Evolutionary conservation across 1,284 basidiomycete species (phyloP), one percentile per base, ranked within the genome.

Genomic region (Megacollybia platyphylla): DNA sequence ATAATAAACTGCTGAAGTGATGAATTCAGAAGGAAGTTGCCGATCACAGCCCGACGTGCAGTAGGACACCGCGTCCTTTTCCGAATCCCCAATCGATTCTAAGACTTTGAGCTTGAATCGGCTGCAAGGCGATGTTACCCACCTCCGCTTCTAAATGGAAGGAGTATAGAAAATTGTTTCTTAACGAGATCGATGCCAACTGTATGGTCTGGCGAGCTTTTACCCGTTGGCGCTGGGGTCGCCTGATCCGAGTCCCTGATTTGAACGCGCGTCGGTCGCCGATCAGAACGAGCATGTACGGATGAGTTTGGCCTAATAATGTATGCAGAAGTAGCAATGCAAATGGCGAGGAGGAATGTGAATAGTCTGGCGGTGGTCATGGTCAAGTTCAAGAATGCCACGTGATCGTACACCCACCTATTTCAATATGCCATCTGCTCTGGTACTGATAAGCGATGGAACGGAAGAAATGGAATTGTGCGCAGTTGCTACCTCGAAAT

Each of bases 401-500:
- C 31, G 31, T 13, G 36, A 11, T 37, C 36, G n/a, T 10, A 15
- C 9, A 45, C 30, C 15, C 15, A 15, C 15, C 15, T 15, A 15
- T 15, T 15, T 15, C 30, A 57, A 42, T n/a, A 73, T 72, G 67
- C 60, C 69, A 26, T 73, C 74, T 28, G 84, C 81, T 17, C 62
- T 87, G 20, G 70, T 91, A 42, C 65, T 91, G 17, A 73, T 91
- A n/a, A 83, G 88, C n/a, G 73, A 91, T 54, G 89, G 88, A 6
- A 88, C 87, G 0, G 88, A 92, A 54, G 87, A 90, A 60, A 88
- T 88, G 76, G 88, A 92, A 61, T 87, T 87, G 85, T 85, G 55
- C 50, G 72, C 57, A 27, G 30, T 41, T 39, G 18, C n/a, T 15
- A 41, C 31, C 13, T 17, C 37, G 29, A 18, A 35, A 24, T 11